A percentile compares a stretch with the other conserved stretches of the same genome.
phyloP scores from a whole-genome alignment of 352 stramenopile genomes.

The Phytopythium sindhum region DNA sequence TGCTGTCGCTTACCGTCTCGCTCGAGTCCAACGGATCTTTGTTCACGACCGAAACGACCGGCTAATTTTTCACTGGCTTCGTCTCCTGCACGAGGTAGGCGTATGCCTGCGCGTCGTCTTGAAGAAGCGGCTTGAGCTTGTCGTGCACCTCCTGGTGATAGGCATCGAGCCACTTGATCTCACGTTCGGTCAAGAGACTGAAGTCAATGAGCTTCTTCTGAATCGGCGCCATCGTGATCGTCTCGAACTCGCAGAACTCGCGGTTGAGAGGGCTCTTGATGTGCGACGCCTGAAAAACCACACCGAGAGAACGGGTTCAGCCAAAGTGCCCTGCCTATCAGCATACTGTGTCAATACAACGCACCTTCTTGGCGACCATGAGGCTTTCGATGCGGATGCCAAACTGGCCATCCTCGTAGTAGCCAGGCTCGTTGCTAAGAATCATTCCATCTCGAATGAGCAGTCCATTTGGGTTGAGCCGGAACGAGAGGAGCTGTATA shows the following conservation, averaged over 20 bases:
- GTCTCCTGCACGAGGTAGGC: slow-evolving; percentile 80
- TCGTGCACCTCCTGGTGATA: slow-evolving; percentile 92
- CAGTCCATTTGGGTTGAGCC: slow-evolving; percentile 72
- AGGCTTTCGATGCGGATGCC: slow-evolving; percentile 99
- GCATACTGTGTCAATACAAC: slow-evolving; percentile 1
- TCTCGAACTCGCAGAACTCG: slow-evolving; percentile 96
- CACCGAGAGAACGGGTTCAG: slow-evolving; percentile 4
- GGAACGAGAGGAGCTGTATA: slow-evolving; percentile 74
- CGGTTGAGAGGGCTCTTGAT: slow-evolving; percentile 66
- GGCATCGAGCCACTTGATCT: slow-evolving; percentile 95
- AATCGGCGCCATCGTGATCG: slow-evolving; percentile 98
- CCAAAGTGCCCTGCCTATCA: background rate
- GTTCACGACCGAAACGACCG: background rate
- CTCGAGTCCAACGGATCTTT: slow-evolving; percentile 3
- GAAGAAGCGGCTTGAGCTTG: slow-evolving; percentile 90
- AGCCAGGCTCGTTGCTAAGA: slow-evolving; percentile 97
- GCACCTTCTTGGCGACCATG: slow-evolving; percentile 91
- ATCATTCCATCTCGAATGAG: slow-evolving; percentile 95
- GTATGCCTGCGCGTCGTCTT: slow-evolving; percentile 53
- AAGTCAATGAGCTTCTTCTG: slow-evolving; percentile 96
- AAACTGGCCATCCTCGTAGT: slow-evolving; percentile 97
- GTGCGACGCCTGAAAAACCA: slow-evolving; percentile 27
- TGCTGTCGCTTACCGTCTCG: background rate
- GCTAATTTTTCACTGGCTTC: slow-evolving; percentile 31
- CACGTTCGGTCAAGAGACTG: slow-evolving; percentile 85